A percentile compares a stretch with the other conserved stretches of the same genome.
These are phyloP conservation scores for Hsuehochloa calcarea DNA, from an alignment of 176 grass and related monocot species.

Conservation along the genomic window DNA sequence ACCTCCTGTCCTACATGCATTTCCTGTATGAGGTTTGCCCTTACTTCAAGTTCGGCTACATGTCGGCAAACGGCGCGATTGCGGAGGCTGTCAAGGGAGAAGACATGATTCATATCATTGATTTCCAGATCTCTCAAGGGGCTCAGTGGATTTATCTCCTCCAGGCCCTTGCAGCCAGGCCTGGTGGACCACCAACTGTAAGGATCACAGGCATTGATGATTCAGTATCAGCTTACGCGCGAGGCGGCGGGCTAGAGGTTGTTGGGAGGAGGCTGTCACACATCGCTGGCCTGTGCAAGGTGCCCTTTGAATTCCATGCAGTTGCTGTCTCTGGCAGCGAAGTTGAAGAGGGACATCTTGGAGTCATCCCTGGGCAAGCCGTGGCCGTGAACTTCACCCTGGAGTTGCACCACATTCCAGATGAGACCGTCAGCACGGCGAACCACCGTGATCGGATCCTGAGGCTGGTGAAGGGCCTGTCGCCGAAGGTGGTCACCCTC, in stretches of 20 bases:
- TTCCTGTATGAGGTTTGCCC: constrained; percentile 91
- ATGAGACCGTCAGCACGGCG: constrained; percentile 79
- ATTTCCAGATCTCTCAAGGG: constrained; percentile 94
- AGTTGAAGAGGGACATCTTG: constrained; percentile 55
- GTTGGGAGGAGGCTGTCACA: constrained; percentile 70
- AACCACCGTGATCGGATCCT: constrained; percentile 84
- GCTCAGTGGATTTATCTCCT: constrained; percentile 85
- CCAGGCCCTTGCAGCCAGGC: constrained; percentile 67
- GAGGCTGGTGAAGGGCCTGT: constrained; percentile 67
- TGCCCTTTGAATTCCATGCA: constrained; percentile 79
- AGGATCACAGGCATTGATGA: constrained; percentile 92
- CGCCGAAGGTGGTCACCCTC: constrained; percentile 81
- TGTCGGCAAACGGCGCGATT: constrained; percentile 81
- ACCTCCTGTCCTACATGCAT: constrained; percentile 93
- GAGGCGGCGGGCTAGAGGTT: constrained; percentile 71
- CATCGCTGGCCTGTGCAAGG: constrained; percentile 67
- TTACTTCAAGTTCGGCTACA: constrained; percentile 94
- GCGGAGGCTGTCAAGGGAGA: constrained; percentile 78
- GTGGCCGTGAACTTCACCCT: constrained; percentile 91
- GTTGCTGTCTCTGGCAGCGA: constrained; percentile 42
- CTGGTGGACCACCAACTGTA: constrained; percentile 63
- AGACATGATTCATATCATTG: constrained; percentile 82
- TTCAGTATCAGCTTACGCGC: constrained; percentile 62
- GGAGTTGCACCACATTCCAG: constrained; percentile 81
- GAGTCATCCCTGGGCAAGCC: constrained; percentile 53